phyloP scores from a whole-genome alignment of 495 filamentous ascomycete genomes.

The Cetradonia linearis region DNA sequence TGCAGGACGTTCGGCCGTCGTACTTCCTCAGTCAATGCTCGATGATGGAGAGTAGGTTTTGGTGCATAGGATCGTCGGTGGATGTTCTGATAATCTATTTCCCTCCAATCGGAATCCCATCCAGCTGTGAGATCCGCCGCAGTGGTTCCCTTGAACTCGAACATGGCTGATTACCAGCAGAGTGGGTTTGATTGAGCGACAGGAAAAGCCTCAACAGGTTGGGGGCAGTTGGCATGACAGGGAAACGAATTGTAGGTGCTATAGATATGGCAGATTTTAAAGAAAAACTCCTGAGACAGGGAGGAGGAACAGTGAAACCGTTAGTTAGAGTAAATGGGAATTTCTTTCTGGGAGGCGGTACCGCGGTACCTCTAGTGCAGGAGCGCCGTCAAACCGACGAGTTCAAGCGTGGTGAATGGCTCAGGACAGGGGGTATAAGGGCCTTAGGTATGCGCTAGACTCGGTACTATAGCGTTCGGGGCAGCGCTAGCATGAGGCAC shows the following conservation, averaged over 20 bases:
- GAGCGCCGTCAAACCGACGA: conserved; percentile 3
- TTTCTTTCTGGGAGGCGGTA: neutral
- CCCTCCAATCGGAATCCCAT: conserved; percentile 8
- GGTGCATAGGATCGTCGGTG: conserved; percentile 14
- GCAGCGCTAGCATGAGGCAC: conserved; percentile 15
- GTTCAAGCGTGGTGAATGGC: conserved; percentile 2
- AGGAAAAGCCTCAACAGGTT: neutral
- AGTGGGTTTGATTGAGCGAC: neutral
- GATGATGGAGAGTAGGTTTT: conserved; percentile 16
- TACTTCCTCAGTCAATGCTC: conserved; percentile 19
- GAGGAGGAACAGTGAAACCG: neutral
- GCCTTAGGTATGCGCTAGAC: neutral
- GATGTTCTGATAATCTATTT: conserved; percentile 8
- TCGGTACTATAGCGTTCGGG: conserved; percentile 9
- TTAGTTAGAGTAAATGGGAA: neutral
- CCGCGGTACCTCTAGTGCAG: conserved; percentile 1
- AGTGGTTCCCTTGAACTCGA: conserved; percentile 12
- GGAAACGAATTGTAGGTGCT: neutral
- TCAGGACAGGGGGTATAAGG: neutral
- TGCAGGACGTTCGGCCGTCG: conserved; percentile 13
- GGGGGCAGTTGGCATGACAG: conserved; percentile 13
- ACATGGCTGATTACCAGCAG: conserved; percentile 5
- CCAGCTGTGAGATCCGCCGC: neutral
- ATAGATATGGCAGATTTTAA: neutral
- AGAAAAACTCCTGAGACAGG: neutral